Percentiles rank a stretch among this genome's conserved stretches.
Evolutionary conservation across 257 asterid species (phyloP).

Genomic region (Linderniella brevidens): DNA sequence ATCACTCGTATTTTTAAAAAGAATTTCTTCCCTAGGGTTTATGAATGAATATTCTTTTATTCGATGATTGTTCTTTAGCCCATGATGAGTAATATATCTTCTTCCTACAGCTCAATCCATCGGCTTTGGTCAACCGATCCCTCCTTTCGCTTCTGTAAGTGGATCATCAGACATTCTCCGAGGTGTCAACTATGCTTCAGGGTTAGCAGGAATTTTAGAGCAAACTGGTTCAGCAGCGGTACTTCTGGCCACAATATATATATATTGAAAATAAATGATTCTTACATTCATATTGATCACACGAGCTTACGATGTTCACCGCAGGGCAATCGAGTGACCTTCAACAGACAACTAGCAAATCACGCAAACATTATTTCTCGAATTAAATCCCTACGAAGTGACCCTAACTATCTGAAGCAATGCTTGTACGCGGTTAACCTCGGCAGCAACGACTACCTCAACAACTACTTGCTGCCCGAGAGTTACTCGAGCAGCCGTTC

Average conservation of each 20-base stretch:
- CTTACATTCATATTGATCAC: too few species aligned
- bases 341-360: constrained; percentile 14
- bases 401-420: constrained; percentile 11
- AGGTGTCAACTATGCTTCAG: constrained; percentile 67
- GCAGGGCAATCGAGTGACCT: constrained; percentile 23
- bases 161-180: constrained; percentile 11
- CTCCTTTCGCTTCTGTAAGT: constrained; percentile 22
- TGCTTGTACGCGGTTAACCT: constrained; percentile 36
- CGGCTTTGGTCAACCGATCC: constrained; percentile 23
- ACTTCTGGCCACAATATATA: not conserved
- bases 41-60: not conserved
- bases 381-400: not conserved
- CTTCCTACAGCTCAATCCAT: constrained; percentile 20
- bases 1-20: not conserved
- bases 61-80: not conserved
- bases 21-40: not conserved
- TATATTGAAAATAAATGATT: too few species aligned
- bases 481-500: constrained; percentile 10
- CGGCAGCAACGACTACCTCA: constrained; percentile 52
- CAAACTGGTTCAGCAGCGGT: constrained; percentile 20
- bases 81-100: not conserved
- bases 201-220: constrained; percentile 41
- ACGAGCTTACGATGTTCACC: too few species aligned
- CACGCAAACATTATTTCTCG: constrained; percentile 12
- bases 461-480: constrained; percentile 24